Evolutionary conservation across 257 asterid genomes (phyloP).

Genomic region (Rehmannia glutinosa): DNA sequence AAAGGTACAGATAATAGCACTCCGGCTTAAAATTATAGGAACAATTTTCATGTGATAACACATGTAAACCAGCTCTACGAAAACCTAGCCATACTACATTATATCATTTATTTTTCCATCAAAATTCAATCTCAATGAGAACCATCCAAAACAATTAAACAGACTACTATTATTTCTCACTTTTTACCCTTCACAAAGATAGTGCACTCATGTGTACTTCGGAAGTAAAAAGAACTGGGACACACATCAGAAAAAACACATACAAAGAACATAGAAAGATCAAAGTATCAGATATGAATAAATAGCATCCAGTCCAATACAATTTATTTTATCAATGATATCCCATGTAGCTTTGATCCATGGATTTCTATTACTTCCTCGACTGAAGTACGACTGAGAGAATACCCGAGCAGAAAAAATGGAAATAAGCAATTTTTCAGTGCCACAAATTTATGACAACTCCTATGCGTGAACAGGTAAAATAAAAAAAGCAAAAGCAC

Average conservation of each 20-base stretch:
- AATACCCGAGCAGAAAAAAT: background rate
- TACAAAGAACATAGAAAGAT: background rate
- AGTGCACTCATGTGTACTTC: background rate
- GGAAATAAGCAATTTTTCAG: background rate
- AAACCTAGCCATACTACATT: background rate
- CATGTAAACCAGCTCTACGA: background rate
- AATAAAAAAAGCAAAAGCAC: background rate
- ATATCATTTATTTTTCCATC: background rate
- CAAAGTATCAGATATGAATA: background rate
- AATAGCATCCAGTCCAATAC: background rate
- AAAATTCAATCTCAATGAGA: background rate
- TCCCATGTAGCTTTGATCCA: too few relatives aligned
- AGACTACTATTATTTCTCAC: background rate
- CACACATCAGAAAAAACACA: background rate
- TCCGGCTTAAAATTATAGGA: too few relatives aligned
- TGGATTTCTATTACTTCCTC: background rate
- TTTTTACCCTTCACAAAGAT: background rate
- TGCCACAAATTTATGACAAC: background rate
- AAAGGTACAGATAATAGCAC: background rate
- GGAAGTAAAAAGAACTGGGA: background rate
- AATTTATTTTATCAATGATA: background rate
- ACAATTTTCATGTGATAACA: too few relatives aligned
- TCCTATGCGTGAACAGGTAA: background rate
- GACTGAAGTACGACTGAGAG: background rate
- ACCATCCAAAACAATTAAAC: background rate